Evolutionary conservation across 352 stramenopile species (phyloP).

Genomic region (Phytophthora fragariaefolia): DNA sequence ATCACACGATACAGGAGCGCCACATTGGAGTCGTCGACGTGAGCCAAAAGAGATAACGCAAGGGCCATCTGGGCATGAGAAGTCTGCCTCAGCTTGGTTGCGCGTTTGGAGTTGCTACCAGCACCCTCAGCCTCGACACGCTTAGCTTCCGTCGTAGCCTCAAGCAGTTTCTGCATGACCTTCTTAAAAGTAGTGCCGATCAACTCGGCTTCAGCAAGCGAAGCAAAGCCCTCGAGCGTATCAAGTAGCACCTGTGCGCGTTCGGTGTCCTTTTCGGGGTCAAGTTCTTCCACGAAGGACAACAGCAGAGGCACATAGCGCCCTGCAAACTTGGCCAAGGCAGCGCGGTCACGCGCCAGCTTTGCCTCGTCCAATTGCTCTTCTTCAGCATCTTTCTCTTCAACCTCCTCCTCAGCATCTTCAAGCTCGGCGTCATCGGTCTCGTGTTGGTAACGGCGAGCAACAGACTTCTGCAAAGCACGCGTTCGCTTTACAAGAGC

Average conservation of each 20-base stretch:
- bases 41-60: slow-evolving; percentile 74
- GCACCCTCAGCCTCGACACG: slow-evolving; percentile 53
- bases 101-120: slow-evolving; percentile 49
- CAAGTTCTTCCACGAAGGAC: slow-evolving; percentile 83
- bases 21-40: slow-evolving; percentile 83
- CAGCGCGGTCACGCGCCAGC: slow-evolving; percentile 71
- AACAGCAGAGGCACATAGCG: slow-evolving; percentile 89
- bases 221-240: slow-evolving; percentile 85
- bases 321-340: slow-evolving; percentile 77
- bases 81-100: slow-evolving; percentile 61
- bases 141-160: slow-evolving; percentile 84
- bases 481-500: slow-evolving; percentile 79
- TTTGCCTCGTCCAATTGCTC: slow-evolving; percentile 82
- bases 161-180: slow-evolving; percentile 90
- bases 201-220: slow-evolving; percentile 68
- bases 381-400: slow-evolving; percentile 52
- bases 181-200: slow-evolving; percentile 85
- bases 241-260: slow-evolving; percentile 75
- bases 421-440: slow-evolving; percentile 51
- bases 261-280: slow-evolving; percentile 80
- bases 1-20: slow-evolving; percentile 88
- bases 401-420: slow-evolving; percentile 40
- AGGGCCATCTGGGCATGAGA: slow-evolving; percentile 83
- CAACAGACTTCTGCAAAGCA: slow-evolving; percentile 45
- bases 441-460: slow-evolving; percentile 53